phyloP scores from a whole-genome alignment of 139 green algal species.

The Chlorella sp. region DNA sequence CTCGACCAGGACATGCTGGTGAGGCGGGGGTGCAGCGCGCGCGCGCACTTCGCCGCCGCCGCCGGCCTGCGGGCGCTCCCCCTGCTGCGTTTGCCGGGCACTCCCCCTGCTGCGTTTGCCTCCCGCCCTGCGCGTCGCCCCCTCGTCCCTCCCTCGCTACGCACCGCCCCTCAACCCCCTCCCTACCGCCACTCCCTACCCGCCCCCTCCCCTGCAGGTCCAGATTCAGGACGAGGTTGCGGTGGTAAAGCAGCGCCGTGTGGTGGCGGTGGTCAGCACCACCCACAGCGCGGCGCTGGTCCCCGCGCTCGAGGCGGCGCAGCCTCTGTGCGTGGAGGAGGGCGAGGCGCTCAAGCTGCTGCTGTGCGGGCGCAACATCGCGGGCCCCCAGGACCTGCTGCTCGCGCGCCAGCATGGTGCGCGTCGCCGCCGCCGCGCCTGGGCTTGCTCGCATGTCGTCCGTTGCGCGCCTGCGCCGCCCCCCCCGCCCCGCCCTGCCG shows the following conservation, averaged over 20 bases:
- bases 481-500: too few relatives aligned
- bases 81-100: too few relatives aligned
- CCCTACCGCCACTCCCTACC: too few relatives aligned
- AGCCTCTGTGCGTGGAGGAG: background rate
- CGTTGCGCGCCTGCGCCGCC: too few relatives aligned
- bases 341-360: background rate
- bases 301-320: background rate
- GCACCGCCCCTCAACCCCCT: too few relatives aligned
- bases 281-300: slow-evolving; percentile 4
- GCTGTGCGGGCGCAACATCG: background rate
- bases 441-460: too few relatives aligned
- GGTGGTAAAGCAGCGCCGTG: slow-evolving; percentile 10
- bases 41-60: background rate
- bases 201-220: too few relatives aligned
- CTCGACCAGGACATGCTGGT: slow-evolving; percentile 9
- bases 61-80: background rate
- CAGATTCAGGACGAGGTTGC: background rate
- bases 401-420: slow-evolving; percentile 14
- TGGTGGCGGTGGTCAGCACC: background rate
- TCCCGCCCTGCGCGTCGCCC: too few relatives aligned
- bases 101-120: background rate
- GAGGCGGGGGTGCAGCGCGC: background rate
- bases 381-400: background rate
- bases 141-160: too few relatives aligned
- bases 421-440: too few relatives aligned